Base-by-base conservation (phyloP, 2,329 filamentous ascomycete genomes). In the Hypomyces perniciosus region DNA sequence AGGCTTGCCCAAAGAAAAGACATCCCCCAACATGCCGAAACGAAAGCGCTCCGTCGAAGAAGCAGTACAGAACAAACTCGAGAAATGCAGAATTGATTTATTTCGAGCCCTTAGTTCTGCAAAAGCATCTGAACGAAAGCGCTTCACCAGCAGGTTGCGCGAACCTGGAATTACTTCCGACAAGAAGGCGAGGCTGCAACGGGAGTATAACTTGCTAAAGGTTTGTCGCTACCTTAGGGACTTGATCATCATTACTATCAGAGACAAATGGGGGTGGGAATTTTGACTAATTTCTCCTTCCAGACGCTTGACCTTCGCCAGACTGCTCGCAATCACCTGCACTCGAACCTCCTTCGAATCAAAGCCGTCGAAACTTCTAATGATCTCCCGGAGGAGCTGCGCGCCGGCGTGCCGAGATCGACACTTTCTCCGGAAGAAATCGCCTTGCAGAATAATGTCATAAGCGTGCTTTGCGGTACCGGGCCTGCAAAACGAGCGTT, bases 41-140 rank as follows among this genome's bases (percentile, higher is more conserved):
- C 72, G 81, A 57, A 83, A 83, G 70, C 72, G 79, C 52, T 64
- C 63, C 5, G 58, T 64, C 51, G 72, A 76, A 42, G 66, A 69
- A 30, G 69, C 64, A 51, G 66, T 81, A 42, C 70, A 75, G 7
- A 71, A 75, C 7, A 73, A 75, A 54, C 70, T 84, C n/a, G 67
- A 72, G 7, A 76, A 79, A 57, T 72, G 76, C 59, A 74, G 77
- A 56, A 81, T 80, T 62, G 75, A 83, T 34, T 72, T 92, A 7
- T 77, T 77, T 54, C 78, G 81, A 52, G 85, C 84, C 1, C 74
- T 92, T 54, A 90, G 90, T 67, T 73, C 77, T 8, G 85, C 84
- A 51, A 89, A 88, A 63, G 84, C 84, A 43, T 86, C 89, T 62
- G 88, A 92, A 72, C 78, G 87, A 42, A 88, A 92, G 69, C 87